Conservation (phyloP, 768 basidiomycete species). For the Bullera alba region DNA sequence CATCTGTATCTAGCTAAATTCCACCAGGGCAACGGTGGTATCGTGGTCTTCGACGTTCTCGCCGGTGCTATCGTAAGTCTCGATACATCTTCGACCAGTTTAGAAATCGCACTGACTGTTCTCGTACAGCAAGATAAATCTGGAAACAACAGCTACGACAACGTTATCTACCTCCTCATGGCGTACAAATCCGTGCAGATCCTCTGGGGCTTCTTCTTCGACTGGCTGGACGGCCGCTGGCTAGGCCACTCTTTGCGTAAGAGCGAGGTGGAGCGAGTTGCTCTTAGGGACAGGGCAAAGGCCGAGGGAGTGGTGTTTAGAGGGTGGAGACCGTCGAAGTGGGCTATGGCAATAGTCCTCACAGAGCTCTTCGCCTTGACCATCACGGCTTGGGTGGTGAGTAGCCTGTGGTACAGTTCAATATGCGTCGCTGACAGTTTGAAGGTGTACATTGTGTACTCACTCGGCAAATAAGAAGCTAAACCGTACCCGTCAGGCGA, state of each 20-base stretch:
- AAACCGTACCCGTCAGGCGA: no score
- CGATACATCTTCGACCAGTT: neutral
- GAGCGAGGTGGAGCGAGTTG: conserved; percentile 23
- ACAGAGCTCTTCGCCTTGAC: conserved; percentile 14
- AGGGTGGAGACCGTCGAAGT: conserved; percentile 23
- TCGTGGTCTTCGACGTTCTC: conserved; percentile 34
- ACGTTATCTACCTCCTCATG: conserved; percentile 41
- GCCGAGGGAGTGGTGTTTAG: conserved; percentile 2
- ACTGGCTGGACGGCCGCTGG: conserved; percentile 31
- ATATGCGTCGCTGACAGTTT: neutral
- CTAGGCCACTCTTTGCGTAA: conserved; percentile 28
- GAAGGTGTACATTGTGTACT: conserved; percentile 33
- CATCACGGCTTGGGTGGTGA: conserved; percentile 35
- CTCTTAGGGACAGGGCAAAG: conserved; percentile 1
- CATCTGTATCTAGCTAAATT: neutral
- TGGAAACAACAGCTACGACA: conserved; percentile 25
- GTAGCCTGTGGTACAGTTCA: conserved; percentile 3
- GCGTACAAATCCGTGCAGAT: conserved; percentile 35
- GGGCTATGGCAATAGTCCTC: conserved; percentile 7
- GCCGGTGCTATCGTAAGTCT: conserved; percentile 35
- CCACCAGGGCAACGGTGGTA: conserved; percentile 23
- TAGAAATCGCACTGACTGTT: conserved; percentile 2
- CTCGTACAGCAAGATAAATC: conserved; percentile 31
- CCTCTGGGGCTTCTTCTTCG: conserved; percentile 26
- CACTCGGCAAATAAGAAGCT: conserved; percentile 32